Evolutionary conservation across 1,284 basidiomycete species (phyloP).

Genomic region (Somion occarium): DNA sequence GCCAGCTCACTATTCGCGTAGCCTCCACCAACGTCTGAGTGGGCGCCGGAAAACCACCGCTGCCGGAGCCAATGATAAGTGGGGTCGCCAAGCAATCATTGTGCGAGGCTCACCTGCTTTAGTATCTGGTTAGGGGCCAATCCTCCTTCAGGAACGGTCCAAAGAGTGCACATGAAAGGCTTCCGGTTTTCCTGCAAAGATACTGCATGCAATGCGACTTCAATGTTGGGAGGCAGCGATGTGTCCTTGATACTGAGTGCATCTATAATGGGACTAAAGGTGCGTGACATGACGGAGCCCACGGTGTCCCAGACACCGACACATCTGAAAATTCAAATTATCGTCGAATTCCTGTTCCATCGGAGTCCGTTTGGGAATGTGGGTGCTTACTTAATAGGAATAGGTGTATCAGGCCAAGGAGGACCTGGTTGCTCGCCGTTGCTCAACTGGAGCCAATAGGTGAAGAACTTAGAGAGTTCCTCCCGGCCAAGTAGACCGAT

Average conservation of each 20-base stretch:
- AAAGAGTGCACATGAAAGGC: slow-evolving; percentile 43
- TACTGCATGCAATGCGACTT: slow-evolving; percentile 60
- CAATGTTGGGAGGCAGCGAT: slow-evolving; percentile 63
- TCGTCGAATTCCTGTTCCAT: no score
- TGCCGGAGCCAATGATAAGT: background rate
- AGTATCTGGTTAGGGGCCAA: slow-evolving; percentile 51
- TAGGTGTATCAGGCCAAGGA: no score
- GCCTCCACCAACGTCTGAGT: slow-evolving; percentile 66
- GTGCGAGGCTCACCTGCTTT: slow-evolving; percentile 43
- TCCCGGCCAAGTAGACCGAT: no score
- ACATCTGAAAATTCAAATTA: no score
- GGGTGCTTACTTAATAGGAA: no score
- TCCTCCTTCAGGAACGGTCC: slow-evolving; percentile 49
- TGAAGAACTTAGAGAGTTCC: no score
- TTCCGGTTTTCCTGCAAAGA: slow-evolving; percentile 59
- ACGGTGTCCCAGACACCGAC: slow-evolving; percentile 76
- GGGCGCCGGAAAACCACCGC: slow-evolving; percentile 51
- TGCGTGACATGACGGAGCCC: slow-evolving; percentile 61
- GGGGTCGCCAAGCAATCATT: background rate
- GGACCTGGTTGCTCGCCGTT: no score
- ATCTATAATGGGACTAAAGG: slow-evolving; percentile 41
- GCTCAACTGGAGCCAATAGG: no score
- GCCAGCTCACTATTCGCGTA: slow-evolving; percentile 62
- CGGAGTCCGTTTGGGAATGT: no score
- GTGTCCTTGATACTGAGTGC: slow-evolving; percentile 38